A percentile compares a stretch with the other conserved stretches of the same genome.
Conservation (phyloP, 768 basidiomycete genomes). For the Rhizopogon vesiculosus region DNA sequence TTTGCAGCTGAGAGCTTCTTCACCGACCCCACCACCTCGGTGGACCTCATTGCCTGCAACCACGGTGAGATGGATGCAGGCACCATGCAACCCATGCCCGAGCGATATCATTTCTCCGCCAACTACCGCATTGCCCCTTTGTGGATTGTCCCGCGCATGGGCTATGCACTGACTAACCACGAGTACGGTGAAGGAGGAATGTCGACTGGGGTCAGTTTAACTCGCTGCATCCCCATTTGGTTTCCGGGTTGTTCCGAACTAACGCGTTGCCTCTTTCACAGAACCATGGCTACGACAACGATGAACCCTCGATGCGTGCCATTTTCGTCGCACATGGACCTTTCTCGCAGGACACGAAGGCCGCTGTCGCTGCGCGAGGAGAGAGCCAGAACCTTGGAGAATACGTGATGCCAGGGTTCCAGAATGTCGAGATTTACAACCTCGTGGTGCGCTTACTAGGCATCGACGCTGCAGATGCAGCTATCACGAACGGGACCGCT, state of each 20-base stretch:
- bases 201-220: conserved; percentile 67
- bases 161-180: conserved; percentile 71
- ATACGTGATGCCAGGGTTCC: conserved; percentile 79
- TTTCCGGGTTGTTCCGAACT: background rate
- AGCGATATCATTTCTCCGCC: conserved; percentile 69
- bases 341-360: conserved; percentile 67
- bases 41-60: background rate
- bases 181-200: conserved; percentile 55
- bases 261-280: conserved; percentile 19
- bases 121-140: conserved; percentile 83
- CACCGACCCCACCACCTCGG: background rate
- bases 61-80: conserved; percentile 10
- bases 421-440: conserved; percentile 83
- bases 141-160: conserved; percentile 78
- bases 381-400: conserved; percentile 27
- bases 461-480: conserved; percentile 44
- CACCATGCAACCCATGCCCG: conserved; percentile 54
- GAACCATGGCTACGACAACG: conserved; percentile 92
- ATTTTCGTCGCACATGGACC: conserved; percentile 93
- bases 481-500: conserved; percentile 67
- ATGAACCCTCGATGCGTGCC: conserved; percentile 73
- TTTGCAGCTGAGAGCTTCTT: conserved; percentile 14
- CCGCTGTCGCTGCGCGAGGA: conserved; percentile 29
- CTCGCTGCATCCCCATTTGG: background rate
- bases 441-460: conserved; percentile 74